These are phyloP conservation scores for Nigrospora osmanthi DNA, from an alignment of 2,329 filamentous ascomycete species.

Conservation along the genomic window DNA sequence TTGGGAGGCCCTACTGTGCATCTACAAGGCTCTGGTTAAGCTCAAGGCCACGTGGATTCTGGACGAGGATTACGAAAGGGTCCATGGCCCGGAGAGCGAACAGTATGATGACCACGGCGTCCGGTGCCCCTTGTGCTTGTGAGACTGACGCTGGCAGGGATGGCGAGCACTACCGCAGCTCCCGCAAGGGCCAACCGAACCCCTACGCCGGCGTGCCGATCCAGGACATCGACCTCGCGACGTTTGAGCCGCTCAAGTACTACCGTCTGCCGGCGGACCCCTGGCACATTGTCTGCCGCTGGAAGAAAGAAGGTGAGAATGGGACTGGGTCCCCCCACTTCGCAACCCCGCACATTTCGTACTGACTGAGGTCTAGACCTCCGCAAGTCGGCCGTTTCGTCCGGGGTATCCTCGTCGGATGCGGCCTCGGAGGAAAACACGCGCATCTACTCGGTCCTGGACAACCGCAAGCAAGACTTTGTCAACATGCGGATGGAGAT, in stretches of 20 bases:
- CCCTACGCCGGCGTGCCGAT: slow-evolving; percentile 18
- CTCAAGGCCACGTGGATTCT: slow-evolving; percentile 84
- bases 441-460: slow-evolving; percentile 30
- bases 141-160: slow-evolving; percentile 1
- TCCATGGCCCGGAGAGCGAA: slow-evolving; percentile 35
- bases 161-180: slow-evolving; percentile 10
- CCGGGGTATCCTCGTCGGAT: slow-evolving; percentile 17
- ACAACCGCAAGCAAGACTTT: slow-evolving; percentile 50
- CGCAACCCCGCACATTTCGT: slow-evolving; percentile 20
- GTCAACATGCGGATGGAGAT: slow-evolving; percentile 95
- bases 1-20: slow-evolving; percentile 87
- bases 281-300: slow-evolving; percentile 89
- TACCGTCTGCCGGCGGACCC: slow-evolving; percentile 89
- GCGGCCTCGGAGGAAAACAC: slow-evolving; percentile 33
- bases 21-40: slow-evolving; percentile 84
- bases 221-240: slow-evolving; percentile 22
- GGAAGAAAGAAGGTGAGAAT: slow-evolving; percentile 69
- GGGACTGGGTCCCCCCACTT: too few relatives aligned
- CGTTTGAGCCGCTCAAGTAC: slow-evolving; percentile 47
- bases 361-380: slow-evolving; percentile 30
- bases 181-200: slow-evolving; percentile 9
- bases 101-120: slow-evolving; percentile 21
- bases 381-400: slow-evolving; percentile 22
- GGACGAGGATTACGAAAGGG: slow-evolving; percentile 49
- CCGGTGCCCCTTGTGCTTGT: slow-evolving; percentile 9